Conservation (phyloP, 306 rosid genomes). For the Lithocarpus polystachyus region DNA sequence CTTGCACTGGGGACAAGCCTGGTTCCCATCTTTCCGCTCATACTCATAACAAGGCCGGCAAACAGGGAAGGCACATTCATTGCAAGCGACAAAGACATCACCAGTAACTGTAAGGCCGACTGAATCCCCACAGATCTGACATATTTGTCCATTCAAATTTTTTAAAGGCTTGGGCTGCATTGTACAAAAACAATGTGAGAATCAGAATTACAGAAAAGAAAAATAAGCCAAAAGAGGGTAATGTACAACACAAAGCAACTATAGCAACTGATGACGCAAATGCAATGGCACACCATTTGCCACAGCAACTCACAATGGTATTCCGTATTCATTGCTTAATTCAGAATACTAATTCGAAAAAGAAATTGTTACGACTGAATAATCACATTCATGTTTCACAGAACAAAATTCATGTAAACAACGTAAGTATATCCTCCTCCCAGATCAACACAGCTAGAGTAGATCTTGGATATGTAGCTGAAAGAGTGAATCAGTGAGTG, state of each 20-base stretch:
- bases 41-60: constrained; percentile 95
- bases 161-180: constrained; percentile 80
- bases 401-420: neutral
- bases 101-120: constrained; percentile 72
- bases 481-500: no score
- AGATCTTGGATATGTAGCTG: neutral
- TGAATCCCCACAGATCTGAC: constrained; percentile 90
- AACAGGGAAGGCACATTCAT: constrained; percentile 96
- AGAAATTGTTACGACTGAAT: neutral
- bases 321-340: neutral
- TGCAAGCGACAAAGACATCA: constrained; percentile 95
- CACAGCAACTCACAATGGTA: neutral
- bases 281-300: neutral
- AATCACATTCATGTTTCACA: neutral
- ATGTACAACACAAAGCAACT: neutral
- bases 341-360: neutral
- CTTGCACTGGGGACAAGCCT: constrained; percentile 96
- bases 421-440: neutral
- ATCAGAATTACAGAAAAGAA: constrained; percentile 16
- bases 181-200: constrained; percentile 3
- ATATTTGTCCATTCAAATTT: constrained; percentile 73
- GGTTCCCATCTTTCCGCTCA: constrained; percentile 90
- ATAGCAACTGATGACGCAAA: neutral
- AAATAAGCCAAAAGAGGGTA: neutral
- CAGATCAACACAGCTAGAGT: neutral